These are phyloP conservation scores for Panicum hallii DNA, from an alignment of 202 grass and related monocot species.

Conservation along the genomic window DNA sequence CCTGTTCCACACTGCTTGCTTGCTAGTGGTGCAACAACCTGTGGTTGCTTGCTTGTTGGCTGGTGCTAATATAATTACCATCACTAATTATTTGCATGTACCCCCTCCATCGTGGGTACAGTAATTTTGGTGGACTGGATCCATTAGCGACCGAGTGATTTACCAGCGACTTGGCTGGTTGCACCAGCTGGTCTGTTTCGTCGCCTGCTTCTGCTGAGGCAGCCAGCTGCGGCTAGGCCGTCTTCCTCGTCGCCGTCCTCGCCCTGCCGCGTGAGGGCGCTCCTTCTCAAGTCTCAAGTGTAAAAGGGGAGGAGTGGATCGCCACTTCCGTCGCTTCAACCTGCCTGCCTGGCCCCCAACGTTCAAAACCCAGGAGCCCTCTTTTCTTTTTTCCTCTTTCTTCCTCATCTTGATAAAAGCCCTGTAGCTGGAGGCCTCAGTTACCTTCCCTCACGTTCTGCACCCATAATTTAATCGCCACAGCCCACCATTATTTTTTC, in stretches of 20 bases:
- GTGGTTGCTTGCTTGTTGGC: slow-evolving; percentile 16
- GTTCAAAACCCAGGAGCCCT: slow-evolving; percentile 42
- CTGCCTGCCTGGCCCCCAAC: slow-evolving; percentile 40
- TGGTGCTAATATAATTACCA: slow-evolving; percentile 36
- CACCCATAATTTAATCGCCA: slow-evolving; percentile 41
- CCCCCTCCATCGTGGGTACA: background rate
- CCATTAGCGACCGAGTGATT: background rate
- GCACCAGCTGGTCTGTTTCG: slow-evolving; percentile 14
- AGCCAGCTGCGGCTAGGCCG: slow-evolving; percentile 32
- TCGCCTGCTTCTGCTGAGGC: background rate
- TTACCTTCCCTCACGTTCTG: slow-evolving; percentile 62
- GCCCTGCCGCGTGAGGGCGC: background rate
- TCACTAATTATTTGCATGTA: slow-evolving; percentile 9
- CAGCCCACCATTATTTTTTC: background rate
- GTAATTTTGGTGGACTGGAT: background rate
- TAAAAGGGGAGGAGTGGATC: slow-evolving; percentile 34
- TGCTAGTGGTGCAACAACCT: background rate
- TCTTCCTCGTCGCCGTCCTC: background rate
- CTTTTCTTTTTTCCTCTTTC: background rate
- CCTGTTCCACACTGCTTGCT: slow-evolving; percentile 2
- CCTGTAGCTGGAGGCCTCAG: background rate
- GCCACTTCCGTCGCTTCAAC: slow-evolving; percentile 19
- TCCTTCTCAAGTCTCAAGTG: background rate
- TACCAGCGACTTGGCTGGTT: slow-evolving; percentile 17
- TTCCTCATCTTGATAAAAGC: slow-evolving; percentile 3